Evolutionary conservation across 768 basidiomycete genomes (phyloP).

Genomic region (Phylloporus sp.): DNA sequence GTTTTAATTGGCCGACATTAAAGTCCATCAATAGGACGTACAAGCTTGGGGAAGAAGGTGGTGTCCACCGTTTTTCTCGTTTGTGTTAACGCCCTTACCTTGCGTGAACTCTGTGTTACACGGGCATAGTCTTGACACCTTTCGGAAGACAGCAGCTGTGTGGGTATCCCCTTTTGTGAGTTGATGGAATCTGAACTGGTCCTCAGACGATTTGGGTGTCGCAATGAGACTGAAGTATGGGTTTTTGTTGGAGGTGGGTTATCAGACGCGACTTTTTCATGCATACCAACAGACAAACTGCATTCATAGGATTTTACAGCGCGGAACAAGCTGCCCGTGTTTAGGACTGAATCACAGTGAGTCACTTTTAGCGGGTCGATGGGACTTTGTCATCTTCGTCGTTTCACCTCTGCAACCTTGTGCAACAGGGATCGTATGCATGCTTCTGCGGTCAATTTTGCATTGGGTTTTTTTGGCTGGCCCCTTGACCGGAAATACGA

Average conservation of each 20-base stretch:
- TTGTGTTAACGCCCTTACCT: not conserved
- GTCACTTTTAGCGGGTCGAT: constrained; percentile 11
- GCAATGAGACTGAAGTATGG: constrained; percentile 77
- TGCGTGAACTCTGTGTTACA: no score
- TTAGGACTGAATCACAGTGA: constrained; percentile 73
- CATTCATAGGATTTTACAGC: constrained; percentile 52
- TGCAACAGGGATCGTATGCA: constrained; percentile 63
- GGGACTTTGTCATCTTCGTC: not conserved
- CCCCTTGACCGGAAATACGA: constrained; percentile 71
- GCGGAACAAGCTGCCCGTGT: constrained; percentile 62
- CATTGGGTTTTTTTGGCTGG: constrained; percentile 72
- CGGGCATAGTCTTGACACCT: constrained; percentile 65
- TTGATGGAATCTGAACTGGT: not conserved
- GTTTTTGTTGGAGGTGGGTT: constrained; percentile 55
- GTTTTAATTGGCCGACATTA: constrained; percentile 4
- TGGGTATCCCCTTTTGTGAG: constrained; percentile 31
- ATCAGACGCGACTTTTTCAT: constrained; percentile 1
- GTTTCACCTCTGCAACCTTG: not conserved
- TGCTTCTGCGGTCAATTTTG: constrained; percentile 59
- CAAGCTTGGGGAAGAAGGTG: constrained; percentile 84
- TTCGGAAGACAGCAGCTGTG: constrained; percentile 86
- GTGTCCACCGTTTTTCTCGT: not conserved
- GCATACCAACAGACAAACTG: constrained; percentile 13
- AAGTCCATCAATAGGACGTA: constrained; percentile 57
- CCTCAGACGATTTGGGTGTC: constrained; percentile 57